Evolutionary conservation across 345 rosid genomes (phyloP), one percentile per base, ranked within the genome.

Genomic region (Fremontodendron californicum): DNA sequence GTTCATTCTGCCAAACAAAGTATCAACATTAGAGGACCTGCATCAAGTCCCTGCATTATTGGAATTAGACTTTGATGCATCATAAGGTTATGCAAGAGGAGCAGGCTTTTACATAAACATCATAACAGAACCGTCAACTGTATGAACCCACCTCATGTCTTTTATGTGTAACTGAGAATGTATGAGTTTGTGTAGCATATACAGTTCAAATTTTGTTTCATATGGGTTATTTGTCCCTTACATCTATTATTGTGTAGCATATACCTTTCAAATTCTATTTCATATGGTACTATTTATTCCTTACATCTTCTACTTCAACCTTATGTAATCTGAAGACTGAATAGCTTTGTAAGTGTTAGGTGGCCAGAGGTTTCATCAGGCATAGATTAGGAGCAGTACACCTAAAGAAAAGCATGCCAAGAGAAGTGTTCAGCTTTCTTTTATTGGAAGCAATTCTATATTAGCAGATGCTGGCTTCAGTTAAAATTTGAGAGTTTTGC

Each of bases 1-100:
- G 81, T 83, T 91, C 97, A 63, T 96, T 93, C 98, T 92, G 90
- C 58, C 78, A 80, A 33, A 78, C 11, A 57, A 48, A 76, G 6
- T 25, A 57, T 25, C 51, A 39, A 31, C 73, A 13, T 54, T 9
- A 46, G 40, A 43, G 57, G 9, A 68, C 16, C 40, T 48, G 57
- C 58, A 67, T 67, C 51, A 57, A 33, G 42, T 18, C 4, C 2
- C 23, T 2, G 37, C 40, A 31, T 15, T 31, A 33, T 21, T 55
- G 13, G 63, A 58, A 58, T 27, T 10, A 29, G 19, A 58, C 8
- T 15, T 49, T 15, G 19, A 48, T 16, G 15, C 37, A 27, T 27
- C 19, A 19, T 2, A 33, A 71, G 27, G 31, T 19, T 49, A 33
- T 33, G 61, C 21, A 16, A 45, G 55, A 27, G 73, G 37, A 45